Base-by-base conservation (phyloP, 2,329 filamentous ascomycete species). In the Pyricularia sp. region DNA sequence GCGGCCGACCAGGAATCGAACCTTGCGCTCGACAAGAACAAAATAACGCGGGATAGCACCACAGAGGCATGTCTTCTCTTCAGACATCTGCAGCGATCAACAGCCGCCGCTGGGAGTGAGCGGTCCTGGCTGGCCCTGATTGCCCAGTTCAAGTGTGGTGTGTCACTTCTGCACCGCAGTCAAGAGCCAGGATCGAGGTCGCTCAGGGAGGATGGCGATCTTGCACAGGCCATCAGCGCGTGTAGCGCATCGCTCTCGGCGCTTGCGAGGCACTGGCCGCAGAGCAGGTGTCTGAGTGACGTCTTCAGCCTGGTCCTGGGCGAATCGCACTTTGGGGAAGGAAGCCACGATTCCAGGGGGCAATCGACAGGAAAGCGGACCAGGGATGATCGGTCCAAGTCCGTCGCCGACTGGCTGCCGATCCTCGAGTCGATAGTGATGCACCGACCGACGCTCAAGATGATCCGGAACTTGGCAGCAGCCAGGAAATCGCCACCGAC, bases 101-200 rank as follows among this genome's bases (percentile, higher is more conserved):
- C 31, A n/a, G 64, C 64, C 2, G 63, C 63, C 2, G 25, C 50
- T 10, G 50, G 26, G n/a, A 58, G 33, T 50, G 50, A 61, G 3
- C 72, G 74, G 66, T 70, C 73, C 5, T 76, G 76, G 75, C 70
- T 76, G 2, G 73, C 74, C 2, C 70, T 76, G 0, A 68, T 77
- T 0, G 71, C 73, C 4, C 76, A 77, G 69, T 79, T 79, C 68
- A 76, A 78, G 69, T 77, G 74, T 4, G 77, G 78, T 10, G 73
- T 78, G 1, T 76, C 77, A 0, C 73, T 80, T 2, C 68, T 79
- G 4, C 78, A 79, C 70, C 78, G 77, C 70, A 78, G 77, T 70
- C 66, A 61, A 26, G 26, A 36, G 10, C 28, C 63, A 25, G 63
- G 23, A n/a, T 26, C 63, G 10, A 30, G 63, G 26, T 79, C 58